Percentiles rank a stretch among this genome's conserved stretches.
phyloP scores from a whole-genome alignment of 768 basidiomycete species.

The Tubosaeta sp. region DNA sequence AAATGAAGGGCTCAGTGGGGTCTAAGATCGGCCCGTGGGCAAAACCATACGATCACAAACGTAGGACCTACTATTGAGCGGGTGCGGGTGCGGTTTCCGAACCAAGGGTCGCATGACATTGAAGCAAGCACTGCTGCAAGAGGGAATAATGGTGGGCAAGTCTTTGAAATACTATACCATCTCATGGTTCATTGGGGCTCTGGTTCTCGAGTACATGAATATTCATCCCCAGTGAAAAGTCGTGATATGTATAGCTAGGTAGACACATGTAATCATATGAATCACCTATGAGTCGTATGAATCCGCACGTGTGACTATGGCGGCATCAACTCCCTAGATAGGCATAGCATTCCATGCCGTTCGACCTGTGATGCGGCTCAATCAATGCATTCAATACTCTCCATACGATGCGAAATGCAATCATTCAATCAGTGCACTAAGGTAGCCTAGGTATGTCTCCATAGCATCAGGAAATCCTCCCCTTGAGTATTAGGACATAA shows the following conservation, averaged over 20 bases:
- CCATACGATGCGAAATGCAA: neutral
- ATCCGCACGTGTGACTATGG: neutral
- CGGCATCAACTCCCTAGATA: neutral
- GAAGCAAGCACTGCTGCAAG: too few species aligned
- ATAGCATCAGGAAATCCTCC: neutral
- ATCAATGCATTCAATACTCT: neutral
- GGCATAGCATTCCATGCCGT: neutral
- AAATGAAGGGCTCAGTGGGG: too few species aligned
- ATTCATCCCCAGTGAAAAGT: neutral
- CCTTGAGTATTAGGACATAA: too few species aligned
- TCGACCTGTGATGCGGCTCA: neutral
- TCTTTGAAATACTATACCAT: too few species aligned
- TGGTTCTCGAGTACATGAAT: too few species aligned
- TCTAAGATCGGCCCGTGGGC: too few species aligned
- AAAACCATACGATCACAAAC: too few species aligned
- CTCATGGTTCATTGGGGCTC: too few species aligned
- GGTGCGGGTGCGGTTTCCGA: too few species aligned
- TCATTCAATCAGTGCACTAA: neutral
- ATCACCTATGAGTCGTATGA: neutral
- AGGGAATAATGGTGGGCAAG: too few species aligned
- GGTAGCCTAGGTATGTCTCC: neutral
- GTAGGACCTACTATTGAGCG: too few species aligned
- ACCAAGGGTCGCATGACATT: too few species aligned
- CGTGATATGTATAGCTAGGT: neutral
- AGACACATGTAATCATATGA: neutral